A percentile compares a stretch with the other conserved stretches of the same genome.
Evolutionary conservation across 352 stramenopile species (phyloP).

Genomic region (Blastocystis sp.): DNA sequence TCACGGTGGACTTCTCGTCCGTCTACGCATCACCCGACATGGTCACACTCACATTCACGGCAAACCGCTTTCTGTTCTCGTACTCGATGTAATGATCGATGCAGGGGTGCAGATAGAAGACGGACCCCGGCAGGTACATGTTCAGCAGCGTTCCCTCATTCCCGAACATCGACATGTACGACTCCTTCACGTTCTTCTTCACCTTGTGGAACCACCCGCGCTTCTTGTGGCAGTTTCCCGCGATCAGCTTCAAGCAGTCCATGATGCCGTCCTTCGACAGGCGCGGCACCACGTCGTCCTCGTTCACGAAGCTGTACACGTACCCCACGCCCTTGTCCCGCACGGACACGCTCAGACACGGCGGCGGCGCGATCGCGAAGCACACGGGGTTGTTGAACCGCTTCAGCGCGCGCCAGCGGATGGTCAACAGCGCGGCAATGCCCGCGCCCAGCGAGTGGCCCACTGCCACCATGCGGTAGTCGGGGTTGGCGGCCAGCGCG

Average conservation of each 20-base stretch:
- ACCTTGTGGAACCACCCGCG: slow-evolving; percentile 16
- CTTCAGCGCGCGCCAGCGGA: neutral
- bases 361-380: neutral
- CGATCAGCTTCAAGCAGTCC: neutral
- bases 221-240: slow-evolving; percentile 30
- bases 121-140: slow-evolving; percentile 22
- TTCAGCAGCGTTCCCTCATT: neutral
- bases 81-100: slow-evolving; percentile 44
- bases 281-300: neutral
- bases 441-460: slow-evolving; percentile 57
- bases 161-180: neutral
- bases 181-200: neutral
- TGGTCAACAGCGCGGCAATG: neutral
- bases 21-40: neutral
- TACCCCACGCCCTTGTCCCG: neutral
- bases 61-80: slow-evolving; percentile 7
- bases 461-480: slow-evolving; percentile 17
- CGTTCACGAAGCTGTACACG: neutral
- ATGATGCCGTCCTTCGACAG: neutral
- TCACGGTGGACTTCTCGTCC: slow-evolving; percentile 18
- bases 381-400: neutral
- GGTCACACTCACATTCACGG: neutral
- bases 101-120: slow-evolving; percentile 44
- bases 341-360: neutral
- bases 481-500: neutral